Evolutionary conservation across 768 basidiomycete species (phyloP).

Genomic region (Suillus cothurnatus): DNA sequence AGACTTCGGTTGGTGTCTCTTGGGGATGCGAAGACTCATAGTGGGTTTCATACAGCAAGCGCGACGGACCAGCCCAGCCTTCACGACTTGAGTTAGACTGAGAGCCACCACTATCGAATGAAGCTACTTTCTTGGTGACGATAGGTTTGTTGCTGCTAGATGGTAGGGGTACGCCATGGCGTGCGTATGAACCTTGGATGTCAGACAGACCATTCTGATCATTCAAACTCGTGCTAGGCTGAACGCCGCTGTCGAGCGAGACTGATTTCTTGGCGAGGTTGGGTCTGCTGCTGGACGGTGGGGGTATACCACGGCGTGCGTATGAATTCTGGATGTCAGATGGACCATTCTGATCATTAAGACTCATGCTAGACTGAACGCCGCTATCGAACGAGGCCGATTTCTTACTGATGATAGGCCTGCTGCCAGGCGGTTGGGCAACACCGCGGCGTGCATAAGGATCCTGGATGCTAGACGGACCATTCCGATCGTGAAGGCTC

Average conservation of each 20-base stretch:
- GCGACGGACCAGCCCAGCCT: conserved; percentile 24
- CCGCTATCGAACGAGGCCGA: no score
- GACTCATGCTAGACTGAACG: no score
- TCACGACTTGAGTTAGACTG: conserved; percentile 23
- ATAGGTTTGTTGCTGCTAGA: conserved; percentile 32
- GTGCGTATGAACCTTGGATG: not conserved
- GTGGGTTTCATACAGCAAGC: conserved; percentile 24
- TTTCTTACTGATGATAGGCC: conserved; percentile 27
- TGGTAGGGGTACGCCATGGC: conserved; percentile 16
- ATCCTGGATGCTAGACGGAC: not conserved
- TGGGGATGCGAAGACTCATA: conserved; percentile 28
- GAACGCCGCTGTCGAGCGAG: not conserved
- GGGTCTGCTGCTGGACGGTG: not conserved
- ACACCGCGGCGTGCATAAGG: not conserved
- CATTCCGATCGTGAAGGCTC: not conserved
- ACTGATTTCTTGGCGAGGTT: not conserved
- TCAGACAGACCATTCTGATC: not conserved
- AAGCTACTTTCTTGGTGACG: conserved; percentile 20
- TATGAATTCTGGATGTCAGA: not conserved
- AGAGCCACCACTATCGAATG: conserved; percentile 21
- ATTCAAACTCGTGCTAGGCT: not conserved
- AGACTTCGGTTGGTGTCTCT: conserved; percentile 28
- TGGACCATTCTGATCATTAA: no score
- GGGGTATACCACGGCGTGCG: not conserved
- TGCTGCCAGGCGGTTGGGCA: conserved; percentile 28